Conservation (phyloP, 306 rosid species). For the Vachellia collinsii region DNA sequence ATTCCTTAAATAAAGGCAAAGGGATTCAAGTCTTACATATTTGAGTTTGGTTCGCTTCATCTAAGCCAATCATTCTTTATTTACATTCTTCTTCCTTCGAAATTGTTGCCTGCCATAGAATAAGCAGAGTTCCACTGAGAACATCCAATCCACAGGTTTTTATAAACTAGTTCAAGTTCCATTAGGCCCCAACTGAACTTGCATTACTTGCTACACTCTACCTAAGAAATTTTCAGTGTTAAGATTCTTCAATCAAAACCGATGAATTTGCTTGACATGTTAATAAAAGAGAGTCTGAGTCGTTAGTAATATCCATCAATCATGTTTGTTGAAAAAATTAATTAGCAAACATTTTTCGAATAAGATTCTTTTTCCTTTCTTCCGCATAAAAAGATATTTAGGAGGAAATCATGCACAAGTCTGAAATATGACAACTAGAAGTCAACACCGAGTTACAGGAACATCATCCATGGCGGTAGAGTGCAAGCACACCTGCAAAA, state of each 20-base stretch:
- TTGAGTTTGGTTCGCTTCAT: no score
- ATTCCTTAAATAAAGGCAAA: no score
- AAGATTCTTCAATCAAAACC: neutral
- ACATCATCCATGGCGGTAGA: conserved; percentile 34
- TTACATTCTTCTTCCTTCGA: neutral
- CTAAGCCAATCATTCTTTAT: no score
- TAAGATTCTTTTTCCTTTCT: conserved; percentile 18
- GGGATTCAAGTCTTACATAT: no score
- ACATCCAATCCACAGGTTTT: neutral
- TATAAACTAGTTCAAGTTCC: neutral
- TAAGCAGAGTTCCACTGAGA: neutral
- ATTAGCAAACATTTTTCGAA: neutral
- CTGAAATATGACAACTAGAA: conserved; percentile 28
- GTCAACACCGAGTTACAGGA: conserved; percentile 24
- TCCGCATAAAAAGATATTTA: neutral
- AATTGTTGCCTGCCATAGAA: neutral
- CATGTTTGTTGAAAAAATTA: neutral
- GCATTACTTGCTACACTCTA: neutral
- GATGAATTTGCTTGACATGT: neutral
- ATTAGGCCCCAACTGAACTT: neutral
- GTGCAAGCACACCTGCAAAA: conserved; percentile 43
- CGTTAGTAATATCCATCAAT: neutral
- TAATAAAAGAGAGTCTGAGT: neutral
- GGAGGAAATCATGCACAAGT: conserved; percentile 32
- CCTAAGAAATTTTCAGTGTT: neutral